Evolutionary conservation across 2,329 filamentous ascomycete genomes (phyloP).

Genomic region (Metarhizium album): DNA sequence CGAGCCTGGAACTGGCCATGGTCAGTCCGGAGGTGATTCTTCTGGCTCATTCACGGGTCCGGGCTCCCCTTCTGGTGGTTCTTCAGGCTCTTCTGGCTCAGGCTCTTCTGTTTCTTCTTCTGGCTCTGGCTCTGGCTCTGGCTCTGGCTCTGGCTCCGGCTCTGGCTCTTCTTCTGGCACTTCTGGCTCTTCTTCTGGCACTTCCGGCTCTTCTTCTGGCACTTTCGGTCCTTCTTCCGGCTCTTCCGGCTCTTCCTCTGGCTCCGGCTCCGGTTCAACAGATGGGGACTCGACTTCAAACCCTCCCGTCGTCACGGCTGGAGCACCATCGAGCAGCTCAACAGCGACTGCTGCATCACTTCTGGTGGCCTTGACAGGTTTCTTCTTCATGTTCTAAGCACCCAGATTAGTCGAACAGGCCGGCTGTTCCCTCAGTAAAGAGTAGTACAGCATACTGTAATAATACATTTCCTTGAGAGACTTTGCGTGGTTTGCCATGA

Average conservation of each 20-base stretch:
- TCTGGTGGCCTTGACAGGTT: neutral
- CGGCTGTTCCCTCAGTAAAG: neutral
- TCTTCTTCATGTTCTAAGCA: conserved; percentile 1
- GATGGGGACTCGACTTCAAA: neutral
- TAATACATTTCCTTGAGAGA: neutral
- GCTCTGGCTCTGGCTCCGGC: neutral
- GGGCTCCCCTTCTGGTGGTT: no score
- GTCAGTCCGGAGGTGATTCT: neutral
- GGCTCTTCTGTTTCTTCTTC: neutral
- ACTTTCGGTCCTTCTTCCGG: no score
- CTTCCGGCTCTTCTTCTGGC: no score
- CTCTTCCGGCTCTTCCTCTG: no score
- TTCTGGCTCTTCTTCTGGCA: no score
- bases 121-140: neutral
- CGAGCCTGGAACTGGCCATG: neutral
- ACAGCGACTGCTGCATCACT: neutral
- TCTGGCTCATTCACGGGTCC: no score
- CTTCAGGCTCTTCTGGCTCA: neutral
- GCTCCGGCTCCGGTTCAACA: neutral
- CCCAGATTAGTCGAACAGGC: neutral
- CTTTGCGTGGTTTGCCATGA: neutral
- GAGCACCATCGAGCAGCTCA: neutral
- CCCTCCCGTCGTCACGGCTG: neutral
- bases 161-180: no score
- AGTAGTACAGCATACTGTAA: neutral